Base-by-base conservation (phyloP, 148 eudicot species). In the Rhododendron mucronatum region DNA sequence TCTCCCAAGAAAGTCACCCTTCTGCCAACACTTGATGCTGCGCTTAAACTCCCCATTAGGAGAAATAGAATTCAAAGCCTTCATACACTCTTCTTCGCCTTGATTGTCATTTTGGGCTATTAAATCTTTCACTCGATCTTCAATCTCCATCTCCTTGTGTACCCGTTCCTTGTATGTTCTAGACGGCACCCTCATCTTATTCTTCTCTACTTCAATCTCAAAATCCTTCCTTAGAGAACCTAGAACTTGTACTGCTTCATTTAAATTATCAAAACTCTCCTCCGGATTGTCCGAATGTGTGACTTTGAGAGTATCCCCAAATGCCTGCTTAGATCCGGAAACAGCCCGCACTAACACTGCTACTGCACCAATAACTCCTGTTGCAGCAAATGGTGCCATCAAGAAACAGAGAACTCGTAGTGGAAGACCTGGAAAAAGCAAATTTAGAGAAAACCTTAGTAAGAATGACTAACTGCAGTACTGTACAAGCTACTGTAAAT, bases 1-100 rank as follows among this genome's bases (percentile, higher is more conserved):
- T 76, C 89, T 89, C 55, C 98, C 98, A 35, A 93, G 85, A 59
- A 87, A 86, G 18, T 83, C 86, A 26, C 96, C 98, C 89, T 92
- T 93, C 81, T 88, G 90, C 98, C 98, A 95, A 37, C 88, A 85
- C 28, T 87, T 89, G 55, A 92, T 88, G 13, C 75, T 88, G 59
- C 53, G 48, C 83, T 86, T 87, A 45, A 84, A 88, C 67, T 88
- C 88, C 61, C 92, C 91, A 89, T 84, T 90, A 7, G 94, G 94
- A 12, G 93, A 94, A 82, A 93, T 82, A 82, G 85, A 78, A 55
- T 91, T 88, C 78, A 87, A 41, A 39, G 90, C 30, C 30, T 30
- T 30, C 30, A 30, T 30, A 30, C 30, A 30, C 21, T 15, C 7
- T 33, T 79, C 59, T 26, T 26, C 0, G 2, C 16, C 3, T 9